Evolutionary conservation across 2,329 filamentous ascomycete genomes (phyloP).

Genomic region (Lizonia empirigonia): DNA sequence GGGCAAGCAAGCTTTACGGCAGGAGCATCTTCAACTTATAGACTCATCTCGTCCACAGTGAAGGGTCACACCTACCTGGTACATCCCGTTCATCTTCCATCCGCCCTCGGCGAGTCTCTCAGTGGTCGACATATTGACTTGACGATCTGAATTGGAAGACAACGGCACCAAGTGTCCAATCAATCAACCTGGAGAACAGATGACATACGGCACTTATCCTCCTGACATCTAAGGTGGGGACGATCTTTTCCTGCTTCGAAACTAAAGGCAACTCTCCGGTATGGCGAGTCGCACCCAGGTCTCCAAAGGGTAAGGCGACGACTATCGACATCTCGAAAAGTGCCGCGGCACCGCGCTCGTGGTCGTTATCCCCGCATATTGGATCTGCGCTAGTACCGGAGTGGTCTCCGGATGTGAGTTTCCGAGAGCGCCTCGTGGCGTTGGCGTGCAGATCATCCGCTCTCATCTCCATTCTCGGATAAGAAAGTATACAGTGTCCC

Average conservation of each 20-base stretch:
- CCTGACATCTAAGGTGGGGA: background rate
- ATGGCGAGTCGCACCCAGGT: conserved; percentile 2
- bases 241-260: conserved; percentile 2
- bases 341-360: conserved; percentile 11
- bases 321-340: background rate
- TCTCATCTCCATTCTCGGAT: background rate
- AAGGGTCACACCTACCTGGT: background rate
- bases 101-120: background rate
- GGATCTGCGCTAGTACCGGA: conserved; percentile 5
- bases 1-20: background rate
- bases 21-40: background rate
- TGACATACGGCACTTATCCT: conserved; percentile 1
- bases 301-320: conserved; percentile 3
- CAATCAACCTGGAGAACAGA: background rate
- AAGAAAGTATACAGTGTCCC: no score
- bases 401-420: background rate
- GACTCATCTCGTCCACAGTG: no score
- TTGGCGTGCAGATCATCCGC: conserved; percentile 12
- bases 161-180: conserved; percentile 1
- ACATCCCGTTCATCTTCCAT: conserved; percentile 1
- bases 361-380: conserved; percentile 4
- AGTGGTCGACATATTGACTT: background rate
- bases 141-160: background rate
- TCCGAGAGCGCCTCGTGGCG: conserved; percentile 3
- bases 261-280: background rate